phyloP scores from a whole-genome alignment of 2,329 filamentous ascomycete species.

The Diaporthe citrichinensis region DNA sequence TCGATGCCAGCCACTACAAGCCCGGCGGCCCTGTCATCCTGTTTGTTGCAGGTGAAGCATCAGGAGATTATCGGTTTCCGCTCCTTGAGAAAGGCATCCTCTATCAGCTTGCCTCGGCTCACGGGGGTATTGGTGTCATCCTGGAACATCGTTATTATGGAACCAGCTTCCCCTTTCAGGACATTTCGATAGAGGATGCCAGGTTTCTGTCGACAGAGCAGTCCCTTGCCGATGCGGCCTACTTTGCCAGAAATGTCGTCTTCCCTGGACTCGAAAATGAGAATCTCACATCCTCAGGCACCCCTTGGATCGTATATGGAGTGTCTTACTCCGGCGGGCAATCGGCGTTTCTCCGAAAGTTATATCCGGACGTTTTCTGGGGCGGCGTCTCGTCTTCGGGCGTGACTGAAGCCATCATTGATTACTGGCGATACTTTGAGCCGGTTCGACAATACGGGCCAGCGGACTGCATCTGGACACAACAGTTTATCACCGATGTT shows the following conservation, averaged over 20 bases:
- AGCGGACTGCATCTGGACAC: slow-evolving; percentile 73
- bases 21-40: slow-evolving; percentile 86
- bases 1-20: slow-evolving; percentile 82
- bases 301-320: slow-evolving; percentile 84
- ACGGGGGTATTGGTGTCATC: slow-evolving; percentile 81
- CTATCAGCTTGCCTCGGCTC: slow-evolving; percentile 77
- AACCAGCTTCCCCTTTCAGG: slow-evolving; percentile 75
- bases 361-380: slow-evolving; percentile 85
- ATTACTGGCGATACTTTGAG: slow-evolving; percentile 77
- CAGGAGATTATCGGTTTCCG: slow-evolving; percentile 70
- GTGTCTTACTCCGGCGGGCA: slow-evolving; percentile 88
- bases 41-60: slow-evolving; percentile 79
- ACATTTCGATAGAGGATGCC: slow-evolving; percentile 77
- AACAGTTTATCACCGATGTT: slow-evolving; percentile 68
- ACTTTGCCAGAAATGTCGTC: slow-evolving; percentile 80
- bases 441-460: slow-evolving; percentile 64
- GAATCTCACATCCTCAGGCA: slow-evolving; percentile 74
- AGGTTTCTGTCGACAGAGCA: slow-evolving; percentile 89
- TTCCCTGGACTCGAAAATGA: slow-evolving; percentile 78
- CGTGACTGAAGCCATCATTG: slow-evolving; percentile 81
- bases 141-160: slow-evolving; percentile 93
- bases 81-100: slow-evolving; percentile 85
- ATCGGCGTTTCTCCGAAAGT: slow-evolving; percentile 79
- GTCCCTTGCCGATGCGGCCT: slow-evolving; percentile 83
- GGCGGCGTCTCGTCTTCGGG: slow-evolving; percentile 85